These are phyloP conservation scores for Melampsora americana DNA, from an alignment of 1,284 basidiomycete genomes.

Conservation along the genomic window DNA sequence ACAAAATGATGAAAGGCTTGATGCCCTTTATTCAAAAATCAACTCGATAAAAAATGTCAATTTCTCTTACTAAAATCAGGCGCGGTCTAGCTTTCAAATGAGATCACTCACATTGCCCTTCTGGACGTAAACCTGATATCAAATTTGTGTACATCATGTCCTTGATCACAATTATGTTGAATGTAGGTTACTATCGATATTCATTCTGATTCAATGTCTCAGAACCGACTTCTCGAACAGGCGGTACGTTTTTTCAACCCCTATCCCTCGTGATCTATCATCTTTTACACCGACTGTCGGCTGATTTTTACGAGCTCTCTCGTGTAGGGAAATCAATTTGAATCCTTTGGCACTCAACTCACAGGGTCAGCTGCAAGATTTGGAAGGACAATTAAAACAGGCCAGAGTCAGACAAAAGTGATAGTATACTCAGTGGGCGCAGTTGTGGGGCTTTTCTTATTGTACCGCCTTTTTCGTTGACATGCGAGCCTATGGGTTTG, in stretches of 20 bases:
- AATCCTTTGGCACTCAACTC: constrained; percentile 19
- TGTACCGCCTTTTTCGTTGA: constrained; percentile 19
- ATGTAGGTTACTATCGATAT: constrained; percentile 35
- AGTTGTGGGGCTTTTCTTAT: constrained; percentile 4
- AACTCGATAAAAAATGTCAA: constrained; percentile 35
- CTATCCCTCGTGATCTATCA: too few relatives aligned
- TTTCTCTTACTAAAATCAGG: not conserved
- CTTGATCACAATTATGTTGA: not conserved
- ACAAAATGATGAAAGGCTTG: constrained; percentile 38
- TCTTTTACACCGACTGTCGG: not conserved
- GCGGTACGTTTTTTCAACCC: not conserved
- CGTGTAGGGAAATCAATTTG: constrained; percentile 8
- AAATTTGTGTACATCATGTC: not conserved
- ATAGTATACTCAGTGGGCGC: constrained; percentile 9
- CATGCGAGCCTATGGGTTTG: too few relatives aligned
- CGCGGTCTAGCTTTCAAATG: not conserved
- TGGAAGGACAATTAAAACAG: constrained; percentile 5
- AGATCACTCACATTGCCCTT: not conserved
- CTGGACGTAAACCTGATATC: not conserved
- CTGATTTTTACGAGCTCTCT: too few relatives aligned
- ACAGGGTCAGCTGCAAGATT: constrained; percentile 15
- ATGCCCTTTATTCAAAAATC: constrained; percentile 40
- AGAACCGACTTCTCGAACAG: constrained; percentile 27
- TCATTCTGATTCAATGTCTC: constrained; percentile 31
- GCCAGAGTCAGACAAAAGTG: not conserved